A percentile compares a stretch with the other conserved stretches of the same genome.
Conservation (phyloP, 2,329 filamentous ascomycete genomes). For the Aspergillus sp. region DNA sequence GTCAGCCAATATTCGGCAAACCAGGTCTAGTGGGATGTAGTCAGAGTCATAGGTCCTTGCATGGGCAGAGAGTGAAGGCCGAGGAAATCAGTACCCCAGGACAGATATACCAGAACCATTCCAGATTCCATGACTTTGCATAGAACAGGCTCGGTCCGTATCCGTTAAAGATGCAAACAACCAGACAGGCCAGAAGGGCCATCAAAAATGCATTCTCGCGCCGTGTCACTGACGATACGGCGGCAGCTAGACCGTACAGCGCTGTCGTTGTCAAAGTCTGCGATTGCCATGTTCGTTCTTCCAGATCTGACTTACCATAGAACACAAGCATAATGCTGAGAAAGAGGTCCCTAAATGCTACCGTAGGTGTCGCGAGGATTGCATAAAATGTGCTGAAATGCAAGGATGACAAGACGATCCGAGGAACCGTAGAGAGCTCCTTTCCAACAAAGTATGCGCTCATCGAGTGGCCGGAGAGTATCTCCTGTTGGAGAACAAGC, state of each 20-base stretch:
- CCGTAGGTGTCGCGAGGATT: not conserved
- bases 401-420: not conserved
- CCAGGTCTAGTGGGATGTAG: not conserved
- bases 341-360: not conserved
- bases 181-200: not conserved
- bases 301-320: too few relatives aligned
- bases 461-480: conserved; percentile 1
- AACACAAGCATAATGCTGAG: not conserved
- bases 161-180: not conserved
- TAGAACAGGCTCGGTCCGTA: not conserved
- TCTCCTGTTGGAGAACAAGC: conserved; percentile 1
- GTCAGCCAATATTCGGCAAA: not conserved
- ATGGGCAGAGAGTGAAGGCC: not conserved
- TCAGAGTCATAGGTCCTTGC: not conserved
- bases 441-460: conserved; percentile 6
- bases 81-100: not conserved
- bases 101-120: not conserved
- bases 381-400: conserved; percentile 1
- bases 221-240: not conserved
- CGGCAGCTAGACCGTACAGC: not conserved
- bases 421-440: not conserved
- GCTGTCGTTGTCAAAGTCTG: not conserved
- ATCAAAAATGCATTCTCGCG: not conserved
- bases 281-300: too few relatives aligned
- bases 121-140: not conserved